phyloP scores from a whole-genome alignment of 129 eudicot genomes.

The Chrysanthemum makinoi region DNA sequence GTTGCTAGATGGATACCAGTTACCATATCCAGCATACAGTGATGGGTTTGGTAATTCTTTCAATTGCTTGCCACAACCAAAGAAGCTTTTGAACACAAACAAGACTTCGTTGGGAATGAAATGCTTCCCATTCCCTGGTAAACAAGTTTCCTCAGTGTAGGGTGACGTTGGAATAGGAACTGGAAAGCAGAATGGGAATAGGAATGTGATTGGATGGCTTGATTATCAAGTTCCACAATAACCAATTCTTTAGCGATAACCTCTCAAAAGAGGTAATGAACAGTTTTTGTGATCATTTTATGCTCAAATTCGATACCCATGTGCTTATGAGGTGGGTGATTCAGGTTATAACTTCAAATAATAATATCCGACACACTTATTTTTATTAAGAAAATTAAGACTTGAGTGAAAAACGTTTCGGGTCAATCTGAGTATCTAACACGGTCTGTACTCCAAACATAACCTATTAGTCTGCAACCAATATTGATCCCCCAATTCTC shows the following conservation, averaged over 20 bases:
- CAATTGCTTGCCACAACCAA: conserved; percentile 41
- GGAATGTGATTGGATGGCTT: conserved; percentile 47
- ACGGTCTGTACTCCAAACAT: too few species aligned
- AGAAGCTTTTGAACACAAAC: conserved; percentile 39
- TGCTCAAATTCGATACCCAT: too few species aligned
- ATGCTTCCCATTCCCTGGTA: conserved; percentile 94
- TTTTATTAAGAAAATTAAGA: too few species aligned
- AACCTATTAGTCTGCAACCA: too few species aligned
- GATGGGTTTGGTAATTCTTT: conserved; percentile 46
- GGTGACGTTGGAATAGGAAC: conserved; percentile 32
- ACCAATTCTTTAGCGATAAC: conserved; percentile 45
- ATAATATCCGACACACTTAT: too few species aligned
- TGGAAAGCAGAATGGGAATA: conserved; percentile 16
- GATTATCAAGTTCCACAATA: conserved; percentile 46
- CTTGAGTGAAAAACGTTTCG: too few species aligned
- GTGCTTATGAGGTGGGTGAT: too few species aligned
- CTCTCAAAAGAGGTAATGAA: conserved; percentile 52
- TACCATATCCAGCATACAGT: conserved; percentile 42
- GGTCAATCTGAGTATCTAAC: too few species aligned
- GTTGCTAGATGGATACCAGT: conserved; percentile 85
- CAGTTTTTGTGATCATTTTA: conserved; percentile 25
- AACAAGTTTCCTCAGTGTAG: conserved; percentile 54
- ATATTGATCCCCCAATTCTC: too few species aligned
- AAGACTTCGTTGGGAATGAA: conserved; percentile 49
- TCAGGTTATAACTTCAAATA: too few species aligned